These are phyloP conservation scores for Flaveria sonorensis DNA, from an alignment of 129 eudicot genomes.

Conservation along the genomic window DNA sequence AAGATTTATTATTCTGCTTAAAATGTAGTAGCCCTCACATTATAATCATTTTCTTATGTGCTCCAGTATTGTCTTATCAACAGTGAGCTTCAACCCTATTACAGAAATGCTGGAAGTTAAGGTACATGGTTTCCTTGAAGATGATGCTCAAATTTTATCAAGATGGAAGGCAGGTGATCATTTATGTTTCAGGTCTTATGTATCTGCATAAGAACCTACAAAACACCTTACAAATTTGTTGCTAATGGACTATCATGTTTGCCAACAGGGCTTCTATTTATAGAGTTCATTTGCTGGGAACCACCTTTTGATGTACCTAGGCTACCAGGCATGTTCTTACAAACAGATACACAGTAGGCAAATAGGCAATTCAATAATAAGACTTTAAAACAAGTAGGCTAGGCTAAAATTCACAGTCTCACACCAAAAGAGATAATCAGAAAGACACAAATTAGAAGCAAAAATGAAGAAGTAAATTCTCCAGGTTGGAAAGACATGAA, in stretches of 20 bases:
- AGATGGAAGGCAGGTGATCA: conserved; percentile 11
- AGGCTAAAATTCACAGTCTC: neutral
- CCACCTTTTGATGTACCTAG: neutral
- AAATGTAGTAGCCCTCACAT: neutral
- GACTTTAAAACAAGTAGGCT: neutral
- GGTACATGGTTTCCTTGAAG: too few species aligned
- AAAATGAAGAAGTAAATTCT: neutral
- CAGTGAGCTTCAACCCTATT: neutral
- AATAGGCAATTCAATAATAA: neutral
- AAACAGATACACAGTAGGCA: neutral
- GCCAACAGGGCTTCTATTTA: neutral
- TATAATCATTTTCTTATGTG: neutral
- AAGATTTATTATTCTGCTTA: conserved; percentile 13
- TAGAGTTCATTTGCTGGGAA: too few species aligned
- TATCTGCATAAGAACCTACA: neutral
- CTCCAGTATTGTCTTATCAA: conserved; percentile 7
- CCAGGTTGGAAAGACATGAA: neutral
- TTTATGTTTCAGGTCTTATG: conserved; percentile 1
- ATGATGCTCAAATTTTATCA: neutral
- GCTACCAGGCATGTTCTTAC: conserved; percentile 1
- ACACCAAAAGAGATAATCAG: neutral
- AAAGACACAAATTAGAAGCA: neutral
- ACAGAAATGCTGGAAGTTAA: neutral
- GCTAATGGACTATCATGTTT: neutral
- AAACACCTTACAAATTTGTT: neutral